Percentiles rank a stretch among this genome's conserved stretches.
These are phyloP conservation scores for Heliamphora exappendiculata DNA, from an alignment of 148 eudicot species.

Conservation along the genomic window DNA sequence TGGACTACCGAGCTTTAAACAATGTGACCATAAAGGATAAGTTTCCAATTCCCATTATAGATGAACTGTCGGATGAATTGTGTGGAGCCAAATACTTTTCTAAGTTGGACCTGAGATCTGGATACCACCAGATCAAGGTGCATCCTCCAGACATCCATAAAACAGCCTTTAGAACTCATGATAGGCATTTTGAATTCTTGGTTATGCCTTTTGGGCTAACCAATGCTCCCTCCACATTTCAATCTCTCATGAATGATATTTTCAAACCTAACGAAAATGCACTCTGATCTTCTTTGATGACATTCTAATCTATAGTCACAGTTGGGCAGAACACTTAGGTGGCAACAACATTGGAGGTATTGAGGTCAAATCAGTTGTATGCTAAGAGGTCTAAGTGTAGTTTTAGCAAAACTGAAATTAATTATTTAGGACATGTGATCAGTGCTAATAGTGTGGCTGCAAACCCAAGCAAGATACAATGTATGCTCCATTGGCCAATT, in stretches of 20 bases:
- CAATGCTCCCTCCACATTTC: no score
- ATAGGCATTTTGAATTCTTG: no score
- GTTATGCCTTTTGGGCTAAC: no score
- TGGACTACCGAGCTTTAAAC: neutral
- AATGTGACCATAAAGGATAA: neutral
- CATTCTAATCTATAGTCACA: neutral
- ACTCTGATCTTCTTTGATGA: neutral
- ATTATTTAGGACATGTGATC: neutral
- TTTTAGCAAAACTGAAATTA: neutral
- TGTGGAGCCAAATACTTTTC: neutral
- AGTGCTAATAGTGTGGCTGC: neutral
- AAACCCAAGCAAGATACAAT: neutral
- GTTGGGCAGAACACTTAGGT: neutral
- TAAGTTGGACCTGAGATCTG: neutral
- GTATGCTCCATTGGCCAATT: neutral
- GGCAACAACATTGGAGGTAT: neutral
- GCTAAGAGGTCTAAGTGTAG: neutral
- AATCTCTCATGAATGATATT: neutral
- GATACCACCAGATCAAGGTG: neutral
- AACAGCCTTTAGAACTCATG: no score
- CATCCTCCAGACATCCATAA: neutral
- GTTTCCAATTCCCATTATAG: neutral
- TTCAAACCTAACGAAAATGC: neutral
- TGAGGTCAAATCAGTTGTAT: neutral
- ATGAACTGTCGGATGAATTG: neutral